Base-by-base conservation (phyloP, 352 stramenopile species). In the Globisporangium camurandrum region DNA sequence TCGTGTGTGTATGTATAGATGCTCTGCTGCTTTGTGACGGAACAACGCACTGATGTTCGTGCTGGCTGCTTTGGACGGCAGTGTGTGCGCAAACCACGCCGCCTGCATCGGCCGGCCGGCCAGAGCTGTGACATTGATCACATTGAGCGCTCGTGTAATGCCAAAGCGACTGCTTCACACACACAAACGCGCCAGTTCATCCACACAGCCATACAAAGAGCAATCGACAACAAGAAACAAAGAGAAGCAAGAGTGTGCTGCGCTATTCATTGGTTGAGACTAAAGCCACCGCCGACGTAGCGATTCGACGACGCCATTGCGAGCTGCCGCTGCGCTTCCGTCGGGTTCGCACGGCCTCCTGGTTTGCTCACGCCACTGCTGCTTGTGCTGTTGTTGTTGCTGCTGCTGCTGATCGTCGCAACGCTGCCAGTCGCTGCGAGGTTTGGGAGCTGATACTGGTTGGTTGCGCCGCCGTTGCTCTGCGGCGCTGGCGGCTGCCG, bases 281-380 rank as follows among this genome's bases (percentile, higher is more conserved):
- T 95, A 59, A 97, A 97, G 46, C 92, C 90, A 17, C 90, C 93
- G 22, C 93, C 91, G 19, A 96, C 88, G 62, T 91, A 97, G 27
- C 88, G 79, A 59, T 90, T 97, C 31, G 82, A 85, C 11, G 86
- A 69, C 1, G 82, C 75, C 37, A 93, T 75, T 4, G 86, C 88
- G 8, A 92, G 68, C 40, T 96, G 87, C 52, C 83, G 73, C 64
- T 96, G 88, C 41, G 71, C 62, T 31, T 95, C 76, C 0, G 76
- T 75, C 31, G 74, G 76, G 22, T 64, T 84, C 7, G 70, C 48
- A 38, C 24, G 52, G 14, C 30, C 14, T 12, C 8, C 30, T 33
- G 36, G 19, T 49, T 34, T 49, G 27, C 17, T 24, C n/a, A 10
- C 16, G 6, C 36, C 36, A 22, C 17, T 56, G 22, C 23, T 36